Base-by-base conservation (phyloP, 208 protist genomes). In the Trypanosoma mega region DNA sequence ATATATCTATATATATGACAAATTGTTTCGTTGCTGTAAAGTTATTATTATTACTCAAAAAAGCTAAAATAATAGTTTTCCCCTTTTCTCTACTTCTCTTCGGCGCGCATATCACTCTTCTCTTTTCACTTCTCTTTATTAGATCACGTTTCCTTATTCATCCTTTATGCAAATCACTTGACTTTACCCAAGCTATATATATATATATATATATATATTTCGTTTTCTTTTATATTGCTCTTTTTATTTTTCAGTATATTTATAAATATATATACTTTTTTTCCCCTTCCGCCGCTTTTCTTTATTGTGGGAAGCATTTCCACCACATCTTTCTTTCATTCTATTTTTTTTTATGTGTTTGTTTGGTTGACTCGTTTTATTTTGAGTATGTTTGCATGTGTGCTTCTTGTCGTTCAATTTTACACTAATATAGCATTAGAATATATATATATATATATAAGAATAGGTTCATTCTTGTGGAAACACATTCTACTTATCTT, bases 121-220 rank as follows among this genome's bases (percentile, higher is more conserved):
- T n/a, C n/a, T n/a, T n/a, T n/a, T n/a, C n/a, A n/a, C n/a, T n/a
- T n/a, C n/a, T n/a, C n/a, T n/a, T n/a, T n/a, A n/a, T n/a, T n/a
- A n/a, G n/a, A n/a, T n/a, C n/a, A n/a, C n/a, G n/a, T n/a, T n/a
- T n/a, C n/a, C n/a, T n/a, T n/a, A n/a, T n/a, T n/a, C n/a, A n/a
- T n/a, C n/a, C n/a, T n/a, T n/a, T n/a, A n/a, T n/a, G n/a, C n/a
- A n/a, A n/a, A n/a, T n/a, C n/a, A n/a, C n/a, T n/a, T n/a, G n/a
- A n/a, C n/a, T n/a, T n/a, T n/a, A n/a, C n/a, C n/a, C n/a, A n/a
- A 63, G 45, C 31, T 50, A 74, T 47, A 44, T 74, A 44, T 55
- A 60, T 60, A 44, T n/a, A n/a, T n/a, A n/a, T n/a, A n/a, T 46
- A 16, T 52, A 16, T 52, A 31, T 16, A 16, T 52, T 52, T 52